A percentile compares a stretch with the other conserved stretches of the same genome.
These are phyloP conservation scores for Diatrype stigma DNA, from an alignment of 2,329 filamentous ascomycete genomes.

Conservation along the genomic window DNA sequence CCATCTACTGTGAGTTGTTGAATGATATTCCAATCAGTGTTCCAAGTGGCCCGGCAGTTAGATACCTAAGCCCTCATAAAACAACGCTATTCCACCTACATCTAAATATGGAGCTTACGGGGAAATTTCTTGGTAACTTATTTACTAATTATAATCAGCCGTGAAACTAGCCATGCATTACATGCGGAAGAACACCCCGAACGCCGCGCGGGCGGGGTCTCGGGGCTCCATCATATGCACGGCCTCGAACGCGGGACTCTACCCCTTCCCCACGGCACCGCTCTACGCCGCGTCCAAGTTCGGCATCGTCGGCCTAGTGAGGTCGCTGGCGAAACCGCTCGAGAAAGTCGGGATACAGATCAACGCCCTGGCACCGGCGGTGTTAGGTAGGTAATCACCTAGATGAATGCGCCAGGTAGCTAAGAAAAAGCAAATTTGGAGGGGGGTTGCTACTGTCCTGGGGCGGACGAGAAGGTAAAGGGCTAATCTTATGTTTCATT, in stretches of 20 bases:
- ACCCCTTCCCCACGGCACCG: constrained; percentile 46
- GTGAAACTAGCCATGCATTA: constrained; percentile 47
- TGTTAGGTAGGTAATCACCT: constrained; percentile 38
- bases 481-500: no score
- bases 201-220: constrained; percentile 19
- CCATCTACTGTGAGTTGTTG: constrained; percentile 42
- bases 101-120: no score
- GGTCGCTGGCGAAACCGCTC: constrained; percentile 39
- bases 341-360: constrained; percentile 41
- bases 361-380: constrained; percentile 46
- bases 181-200: constrained; percentile 38
- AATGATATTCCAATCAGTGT: not conserved
- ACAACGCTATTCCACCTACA: no score
- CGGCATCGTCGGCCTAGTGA: constrained; percentile 45
- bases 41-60: no score
- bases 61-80: no score
- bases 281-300: constrained; percentile 46
- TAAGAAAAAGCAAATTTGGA: no score
- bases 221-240: constrained; percentile 48
- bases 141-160: no score
- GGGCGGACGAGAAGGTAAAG: no score
- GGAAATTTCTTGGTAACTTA: no score
- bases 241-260: constrained; percentile 48
- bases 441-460: no score
- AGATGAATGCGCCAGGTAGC: not conserved